phyloP scores from a whole-genome alignment of 768 basidiomycete genomes.

The Suillus tomentosus region DNA sequence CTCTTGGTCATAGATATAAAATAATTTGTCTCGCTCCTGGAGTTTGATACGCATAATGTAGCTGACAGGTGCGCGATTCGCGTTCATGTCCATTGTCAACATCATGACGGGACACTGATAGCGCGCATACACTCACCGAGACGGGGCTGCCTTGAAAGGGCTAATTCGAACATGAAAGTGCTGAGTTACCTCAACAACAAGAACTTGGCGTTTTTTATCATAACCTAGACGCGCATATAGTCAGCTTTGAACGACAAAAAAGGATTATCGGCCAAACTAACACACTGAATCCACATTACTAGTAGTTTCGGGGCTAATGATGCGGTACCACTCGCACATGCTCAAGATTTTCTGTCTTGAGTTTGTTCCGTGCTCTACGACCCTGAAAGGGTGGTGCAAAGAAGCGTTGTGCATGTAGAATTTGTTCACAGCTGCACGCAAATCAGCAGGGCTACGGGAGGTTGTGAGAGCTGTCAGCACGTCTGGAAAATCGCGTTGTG shows the following conservation, averaged over 20 bases:
- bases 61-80: conserved; percentile 23
- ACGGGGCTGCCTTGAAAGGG: conserved; percentile 46
- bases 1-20: conserved; percentile 56
- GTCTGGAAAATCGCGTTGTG: conserved; percentile 45
- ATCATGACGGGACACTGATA: background rate
- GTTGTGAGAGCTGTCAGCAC: conserved; percentile 47
- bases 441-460: conserved; percentile 48
- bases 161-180: conserved; percentile 51
- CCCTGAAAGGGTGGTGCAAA: conserved; percentile 58
- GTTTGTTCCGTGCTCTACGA: conserved; percentile 43
- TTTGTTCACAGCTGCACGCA: conserved; percentile 45
- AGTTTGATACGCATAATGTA: conserved; percentile 51
- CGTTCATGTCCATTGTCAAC: background rate
- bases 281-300: conserved; percentile 42
- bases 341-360: conserved; percentile 54
- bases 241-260: background rate
- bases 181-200: conserved; percentile 52
- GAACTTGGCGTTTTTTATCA: conserved; percentile 38
- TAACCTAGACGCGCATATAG: conserved; percentile 38
- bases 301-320: conserved; percentile 52
- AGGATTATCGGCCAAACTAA: background rate
- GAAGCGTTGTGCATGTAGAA: conserved; percentile 55
- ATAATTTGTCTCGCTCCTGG: conserved; percentile 40
- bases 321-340: conserved; percentile 66
- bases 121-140: conserved; percentile 37